Conservation (phyloP, 306 rosid genomes). For the Corylus americana region DNA sequence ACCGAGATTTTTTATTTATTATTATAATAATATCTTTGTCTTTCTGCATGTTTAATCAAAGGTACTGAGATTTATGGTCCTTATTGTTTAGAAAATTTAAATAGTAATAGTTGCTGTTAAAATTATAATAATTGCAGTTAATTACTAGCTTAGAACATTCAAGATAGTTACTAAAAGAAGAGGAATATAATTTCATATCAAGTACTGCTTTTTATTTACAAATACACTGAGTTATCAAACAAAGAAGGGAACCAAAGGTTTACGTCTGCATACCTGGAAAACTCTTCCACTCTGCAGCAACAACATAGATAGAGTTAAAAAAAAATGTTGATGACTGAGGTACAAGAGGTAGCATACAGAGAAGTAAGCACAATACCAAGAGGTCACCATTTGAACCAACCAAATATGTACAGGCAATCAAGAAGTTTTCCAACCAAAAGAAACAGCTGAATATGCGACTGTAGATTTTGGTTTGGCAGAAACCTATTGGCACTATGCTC, state of each 20-base stretch:
- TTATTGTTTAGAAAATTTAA: not conserved
- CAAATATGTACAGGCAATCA: not conserved
- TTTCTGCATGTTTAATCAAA: not conserved
- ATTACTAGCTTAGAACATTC: not conserved
- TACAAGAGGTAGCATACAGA: conserved; percentile 13
- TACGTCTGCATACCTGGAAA: conserved; percentile 64
- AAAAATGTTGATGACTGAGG: conserved; percentile 24
- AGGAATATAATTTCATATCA: not conserved
- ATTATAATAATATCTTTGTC: not conserved
- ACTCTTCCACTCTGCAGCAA: conserved; percentile 85
- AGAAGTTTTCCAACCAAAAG: not conserved
- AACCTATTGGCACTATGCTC: conserved; percentile 20
- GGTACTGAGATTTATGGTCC: not conserved
- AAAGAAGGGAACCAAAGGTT: conserved; percentile 21
- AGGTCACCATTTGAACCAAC: conserved; percentile 17
- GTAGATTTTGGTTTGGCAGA: conserved; percentile 15
- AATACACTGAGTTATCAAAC: conserved; percentile 1
- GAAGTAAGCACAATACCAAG: conserved; percentile 25
- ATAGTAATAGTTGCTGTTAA: not conserved
- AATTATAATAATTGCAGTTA: not conserved
- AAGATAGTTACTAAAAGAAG: not conserved
- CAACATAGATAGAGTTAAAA: conserved; percentile 28
- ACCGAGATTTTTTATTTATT: not conserved
- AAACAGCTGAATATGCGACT: not conserved
- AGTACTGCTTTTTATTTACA: not conserved